Percentiles rank a stretch among this genome's conserved stretches.
Conservation (phyloP, 495 filamentous ascomycete species). For the Aspergillus cristatus region DNA sequence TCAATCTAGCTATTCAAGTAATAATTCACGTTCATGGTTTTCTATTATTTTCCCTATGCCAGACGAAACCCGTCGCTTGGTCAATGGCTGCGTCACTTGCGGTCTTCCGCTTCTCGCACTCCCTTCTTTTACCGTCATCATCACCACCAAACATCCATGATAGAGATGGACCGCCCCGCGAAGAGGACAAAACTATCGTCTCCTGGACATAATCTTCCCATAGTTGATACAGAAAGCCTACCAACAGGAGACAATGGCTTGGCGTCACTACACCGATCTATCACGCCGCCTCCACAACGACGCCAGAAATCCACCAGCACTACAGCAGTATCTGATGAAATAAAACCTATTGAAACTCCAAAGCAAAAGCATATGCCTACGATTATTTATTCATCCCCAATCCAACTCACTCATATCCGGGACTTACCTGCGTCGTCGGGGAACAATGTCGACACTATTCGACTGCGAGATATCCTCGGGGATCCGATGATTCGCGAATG, state of each 20-base stretch:
- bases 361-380: no score
- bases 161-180: conserved; percentile 12
- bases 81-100: no score
- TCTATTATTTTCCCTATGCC: no score
- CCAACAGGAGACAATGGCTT: conserved; percentile 3
- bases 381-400: conserved; percentile 60
- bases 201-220: not conserved
- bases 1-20: no score
- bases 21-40: no score
- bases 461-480: conserved; percentile 62
- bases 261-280: conserved; percentile 25
- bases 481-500: conserved; percentile 76
- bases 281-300: conserved; percentile 22
- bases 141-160: conserved; percentile 1
- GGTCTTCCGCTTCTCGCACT: no score
- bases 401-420: conserved; percentile 63
- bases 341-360: no score
- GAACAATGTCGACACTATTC: conserved; percentile 59
- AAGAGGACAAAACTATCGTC: conserved; percentile 10
- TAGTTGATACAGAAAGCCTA: not conserved
- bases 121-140: not conserved
- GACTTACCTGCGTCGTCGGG: conserved; percentile 45
- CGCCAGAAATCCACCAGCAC: not conserved
- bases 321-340: no score
- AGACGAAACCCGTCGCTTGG: not conserved